Evolutionary conservation across 768 basidiomycete species (phyloP).

Genomic region (Boletus reticulatus): DNA sequence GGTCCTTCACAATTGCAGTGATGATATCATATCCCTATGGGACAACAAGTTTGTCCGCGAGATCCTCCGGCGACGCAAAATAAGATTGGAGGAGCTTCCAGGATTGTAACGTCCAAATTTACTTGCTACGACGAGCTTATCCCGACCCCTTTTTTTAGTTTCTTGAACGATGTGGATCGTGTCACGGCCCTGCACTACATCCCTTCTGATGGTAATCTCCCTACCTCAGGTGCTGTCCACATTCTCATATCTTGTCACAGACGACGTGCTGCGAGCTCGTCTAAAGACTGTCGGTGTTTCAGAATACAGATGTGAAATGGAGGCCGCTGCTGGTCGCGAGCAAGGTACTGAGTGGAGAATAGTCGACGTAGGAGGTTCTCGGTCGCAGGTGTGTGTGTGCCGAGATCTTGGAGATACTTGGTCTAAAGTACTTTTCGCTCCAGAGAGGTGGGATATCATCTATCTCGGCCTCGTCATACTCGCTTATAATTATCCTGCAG

Average conservation of each 20-base stretch:
- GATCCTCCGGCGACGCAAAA: conserved; percentile 41
- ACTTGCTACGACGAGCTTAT: not conserved
- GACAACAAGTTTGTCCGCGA: conserved; percentile 41
- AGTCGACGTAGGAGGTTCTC: conserved; percentile 52
- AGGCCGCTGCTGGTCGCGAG: conserved; percentile 48
- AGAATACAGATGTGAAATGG: conserved; percentile 84
- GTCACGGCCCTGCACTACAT: conserved; percentile 43
- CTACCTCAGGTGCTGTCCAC: not conserved
- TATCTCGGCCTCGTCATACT: not conserved
- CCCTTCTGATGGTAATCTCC: conserved; percentile 44
- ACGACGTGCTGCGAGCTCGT: conserved; percentile 52
- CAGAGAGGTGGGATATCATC: conserved; percentile 34
- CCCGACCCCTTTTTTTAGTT: conserved; percentile 29
- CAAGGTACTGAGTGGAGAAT: conserved; percentile 55
- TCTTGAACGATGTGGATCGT: conserved; percentile 50
- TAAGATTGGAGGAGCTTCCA: conserved; percentile 49
- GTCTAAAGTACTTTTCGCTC: conserved; percentile 4
- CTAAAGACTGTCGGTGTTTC: conserved; percentile 71
- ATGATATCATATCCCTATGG: conserved; percentile 49
- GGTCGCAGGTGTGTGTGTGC: conserved; percentile 44
- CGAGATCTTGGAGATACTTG: not conserved
- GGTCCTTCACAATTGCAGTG: conserved; percentile 38
- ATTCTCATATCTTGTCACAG: conserved; percentile 26
- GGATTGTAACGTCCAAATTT: conserved; percentile 40
- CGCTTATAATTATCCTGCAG: conserved; percentile 25